Evolutionary conservation across 768 basidiomycete genomes (phyloP).

Genomic region (Mycena floridula): DNA sequence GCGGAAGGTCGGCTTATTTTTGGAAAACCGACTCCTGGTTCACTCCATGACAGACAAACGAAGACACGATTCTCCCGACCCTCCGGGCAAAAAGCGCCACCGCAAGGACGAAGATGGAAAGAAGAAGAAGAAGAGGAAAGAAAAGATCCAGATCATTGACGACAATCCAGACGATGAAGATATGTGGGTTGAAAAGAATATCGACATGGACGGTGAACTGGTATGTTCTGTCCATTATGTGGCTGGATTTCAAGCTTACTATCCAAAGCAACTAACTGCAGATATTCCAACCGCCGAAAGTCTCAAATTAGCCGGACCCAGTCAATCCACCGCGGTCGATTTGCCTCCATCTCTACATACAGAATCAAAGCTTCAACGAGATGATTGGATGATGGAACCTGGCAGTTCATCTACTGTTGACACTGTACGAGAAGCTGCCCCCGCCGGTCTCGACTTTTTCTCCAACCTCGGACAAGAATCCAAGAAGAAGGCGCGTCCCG

Average conservation of each 20-base stretch:
- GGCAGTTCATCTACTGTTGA: no score
- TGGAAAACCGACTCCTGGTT: no score
- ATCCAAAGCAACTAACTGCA: slow-evolving; percentile 51
- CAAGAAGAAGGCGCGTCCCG: slow-evolving; percentile 54
- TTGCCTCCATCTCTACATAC: slow-evolving; percentile 43
- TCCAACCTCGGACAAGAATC: slow-evolving; percentile 74
- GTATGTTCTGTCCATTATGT: slow-evolving; percentile 35
- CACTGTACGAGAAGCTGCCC: no score
- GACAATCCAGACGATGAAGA: slow-evolving; percentile 71
- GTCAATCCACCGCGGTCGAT: slow-evolving; percentile 35
- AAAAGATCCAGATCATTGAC: slow-evolving; percentile 48
- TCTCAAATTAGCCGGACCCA: slow-evolving; percentile 50
- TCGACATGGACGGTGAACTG: slow-evolving; percentile 69
- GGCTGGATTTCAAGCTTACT: background rate
- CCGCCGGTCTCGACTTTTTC: slow-evolving; percentile 82
- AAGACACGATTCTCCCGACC: slow-evolving; percentile 17
- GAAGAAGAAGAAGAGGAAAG: slow-evolving; percentile 25
- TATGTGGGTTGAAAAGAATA: slow-evolving; percentile 87
- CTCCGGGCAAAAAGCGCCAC: slow-evolving; percentile 39
- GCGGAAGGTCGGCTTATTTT: no score
- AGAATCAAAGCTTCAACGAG: slow-evolving; percentile 53
- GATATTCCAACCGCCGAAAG: slow-evolving; percentile 74
- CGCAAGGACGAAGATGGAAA: slow-evolving; percentile 27
- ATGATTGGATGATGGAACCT: slow-evolving; percentile 84
- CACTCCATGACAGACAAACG: no score